Evolutionary conservation across 2,329 filamentous ascomycete genomes (phyloP).

Genomic region (Dendrostoma leiphaemia): DNA sequence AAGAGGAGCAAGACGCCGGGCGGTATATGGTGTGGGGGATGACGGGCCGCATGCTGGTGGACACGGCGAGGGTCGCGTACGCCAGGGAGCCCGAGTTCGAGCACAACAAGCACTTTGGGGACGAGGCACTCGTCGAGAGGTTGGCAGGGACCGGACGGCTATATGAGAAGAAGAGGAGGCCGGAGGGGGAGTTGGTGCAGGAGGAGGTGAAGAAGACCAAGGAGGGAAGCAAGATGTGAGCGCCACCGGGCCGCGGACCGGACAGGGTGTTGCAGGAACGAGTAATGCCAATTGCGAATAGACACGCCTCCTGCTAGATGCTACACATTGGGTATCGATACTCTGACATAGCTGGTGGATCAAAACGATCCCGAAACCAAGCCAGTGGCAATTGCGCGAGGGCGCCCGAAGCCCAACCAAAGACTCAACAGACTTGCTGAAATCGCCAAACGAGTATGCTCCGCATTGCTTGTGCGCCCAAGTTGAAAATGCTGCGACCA

Average conservation of each 20-base stretch:
- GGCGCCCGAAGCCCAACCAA: background rate
- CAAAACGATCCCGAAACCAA: background rate
- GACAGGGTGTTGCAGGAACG: background rate
- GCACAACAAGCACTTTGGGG: slow-evolving; percentile 53
- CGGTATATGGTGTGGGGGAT: slow-evolving; percentile 91
- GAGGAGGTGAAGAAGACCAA: slow-evolving; percentile 34
- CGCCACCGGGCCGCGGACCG: background rate
- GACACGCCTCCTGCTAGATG: background rate
- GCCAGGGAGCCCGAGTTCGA: slow-evolving; percentile 82
- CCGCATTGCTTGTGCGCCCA: background rate
- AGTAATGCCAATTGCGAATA: too few species aligned
- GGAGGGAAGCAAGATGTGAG: slow-evolving; percentile 38
- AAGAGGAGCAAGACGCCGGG: slow-evolving; percentile 43
- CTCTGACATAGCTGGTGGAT: background rate
- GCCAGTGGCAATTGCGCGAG: background rate
- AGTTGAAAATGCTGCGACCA: background rate
- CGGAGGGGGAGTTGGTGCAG: slow-evolving; percentile 27
- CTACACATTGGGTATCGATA: slow-evolving; percentile 3
- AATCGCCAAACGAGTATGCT: background rate
- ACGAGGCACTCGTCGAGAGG: slow-evolving; percentile 48
- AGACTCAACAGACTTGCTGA: background rate
- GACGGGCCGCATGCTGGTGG: slow-evolving; percentile 87
- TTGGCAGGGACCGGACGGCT: slow-evolving; percentile 44
- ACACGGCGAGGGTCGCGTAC: slow-evolving; percentile 83
- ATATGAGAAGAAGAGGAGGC: slow-evolving; percentile 42